Percentiles rank a stretch among this genome's conserved stretches.
Conservation (phyloP, 2,329 filamentous ascomycete species). For the Tricladium varicosporioides region DNA sequence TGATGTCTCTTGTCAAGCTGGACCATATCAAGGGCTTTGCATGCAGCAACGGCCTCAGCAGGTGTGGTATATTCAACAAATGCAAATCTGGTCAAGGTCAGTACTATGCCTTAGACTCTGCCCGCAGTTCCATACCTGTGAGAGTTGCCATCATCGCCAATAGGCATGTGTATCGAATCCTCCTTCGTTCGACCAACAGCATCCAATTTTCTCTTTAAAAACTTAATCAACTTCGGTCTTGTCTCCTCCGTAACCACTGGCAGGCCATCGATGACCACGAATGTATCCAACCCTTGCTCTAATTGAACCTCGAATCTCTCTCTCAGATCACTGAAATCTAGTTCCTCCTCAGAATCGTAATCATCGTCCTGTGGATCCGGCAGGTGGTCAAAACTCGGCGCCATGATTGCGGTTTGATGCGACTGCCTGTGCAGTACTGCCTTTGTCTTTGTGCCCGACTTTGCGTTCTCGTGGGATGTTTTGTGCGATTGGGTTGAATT, state of each 20-base stretch:
- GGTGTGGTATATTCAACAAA: slow-evolving; percentile 95
- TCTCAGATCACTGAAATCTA: slow-evolving; percentile 91
- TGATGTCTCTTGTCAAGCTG: slow-evolving; percentile 97
- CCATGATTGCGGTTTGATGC: slow-evolving; percentile 61
- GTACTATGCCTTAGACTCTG: slow-evolving; percentile 8
- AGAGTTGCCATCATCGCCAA: slow-evolving; percentile 82
- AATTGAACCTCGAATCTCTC: slow-evolving; percentile 95
- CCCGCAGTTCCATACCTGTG: slow-evolving; percentile 62
- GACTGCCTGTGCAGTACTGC: not conserved
- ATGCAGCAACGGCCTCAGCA: slow-evolving; percentile 84
- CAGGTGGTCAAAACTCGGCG: slow-evolving; percentile 88
- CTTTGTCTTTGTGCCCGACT: slow-evolving; percentile 5
- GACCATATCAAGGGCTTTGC: slow-evolving; percentile 81
- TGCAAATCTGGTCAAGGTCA: slow-evolving; percentile 65
- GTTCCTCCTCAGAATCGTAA: slow-evolving; percentile 86
- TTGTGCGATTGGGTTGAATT: slow-evolving; percentile 8
- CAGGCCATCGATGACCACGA: slow-evolving; percentile 93
- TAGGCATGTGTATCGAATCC: slow-evolving; percentile 89
- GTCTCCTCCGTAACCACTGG: slow-evolving; percentile 86
- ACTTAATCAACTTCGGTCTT: slow-evolving; percentile 93
- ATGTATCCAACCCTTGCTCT: slow-evolving; percentile 93
- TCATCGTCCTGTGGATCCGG: slow-evolving; percentile 85
- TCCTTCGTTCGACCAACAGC: slow-evolving; percentile 80
- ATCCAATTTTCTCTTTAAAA: slow-evolving; percentile 90
- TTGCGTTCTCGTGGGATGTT: slow-evolving; percentile 3